A percentile compares a stretch with the other conserved stretches of the same genome.
Conservation (phyloP, 179 eudicot genomes). For the Silene coronaria region DNA sequence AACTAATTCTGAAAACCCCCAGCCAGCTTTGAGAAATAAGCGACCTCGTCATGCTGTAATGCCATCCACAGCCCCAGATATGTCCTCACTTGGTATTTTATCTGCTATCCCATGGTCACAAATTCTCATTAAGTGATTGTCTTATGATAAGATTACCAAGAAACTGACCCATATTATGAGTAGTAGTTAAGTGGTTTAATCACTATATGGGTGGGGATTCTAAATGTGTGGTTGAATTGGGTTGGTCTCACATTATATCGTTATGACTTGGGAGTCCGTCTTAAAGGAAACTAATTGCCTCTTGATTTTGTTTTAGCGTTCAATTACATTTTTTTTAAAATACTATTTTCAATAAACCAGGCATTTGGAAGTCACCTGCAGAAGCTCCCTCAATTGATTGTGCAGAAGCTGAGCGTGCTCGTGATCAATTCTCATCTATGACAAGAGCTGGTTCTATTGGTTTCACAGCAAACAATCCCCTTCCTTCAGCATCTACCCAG, state of each 20-base stretch:
- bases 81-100: slow-evolving; percentile 52
- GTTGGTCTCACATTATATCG: background rate
- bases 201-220: background rate
- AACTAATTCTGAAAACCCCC: slow-evolving; percentile 43
- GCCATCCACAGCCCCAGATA: slow-evolving; percentile 48
- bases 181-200: background rate
- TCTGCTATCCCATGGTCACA: background rate
- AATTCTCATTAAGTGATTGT: background rate
- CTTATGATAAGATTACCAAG: background rate
- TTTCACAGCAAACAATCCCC: slow-evolving; percentile 40
- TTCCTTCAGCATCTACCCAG: slow-evolving; percentile 38
- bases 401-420: slow-evolving; percentile 48
- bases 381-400: slow-evolving; percentile 39
- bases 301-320: background rate
- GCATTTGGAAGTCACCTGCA: slow-evolving; percentile 53
- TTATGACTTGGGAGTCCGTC: background rate
- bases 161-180: background rate
- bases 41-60: slow-evolving; percentile 51
- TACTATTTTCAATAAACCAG: slow-evolving; percentile 24
- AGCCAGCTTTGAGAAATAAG: slow-evolving; percentile 63
- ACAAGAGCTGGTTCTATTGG: slow-evolving; percentile 37
- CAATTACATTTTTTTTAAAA: background rate
- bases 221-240: background rate
- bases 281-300: background rate
- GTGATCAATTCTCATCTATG: slow-evolving; percentile 43